Conservation (phyloP, 2,329 filamentous ascomycete genomes). For the Sarocladiaceae sp. region DNA sequence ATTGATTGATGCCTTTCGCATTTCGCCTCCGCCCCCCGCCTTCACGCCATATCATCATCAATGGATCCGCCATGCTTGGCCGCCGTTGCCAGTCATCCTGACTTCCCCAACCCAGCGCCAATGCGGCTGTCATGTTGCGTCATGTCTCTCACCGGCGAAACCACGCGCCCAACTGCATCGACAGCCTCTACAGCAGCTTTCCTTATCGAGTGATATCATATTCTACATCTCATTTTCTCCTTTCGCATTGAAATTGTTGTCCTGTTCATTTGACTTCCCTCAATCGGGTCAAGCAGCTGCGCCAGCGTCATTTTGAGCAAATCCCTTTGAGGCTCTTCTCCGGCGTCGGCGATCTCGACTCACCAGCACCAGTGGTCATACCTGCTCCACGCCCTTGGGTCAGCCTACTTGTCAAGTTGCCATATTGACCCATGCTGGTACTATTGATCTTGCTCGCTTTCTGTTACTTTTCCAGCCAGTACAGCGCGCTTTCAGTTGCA, state of each 20-base stretch:
- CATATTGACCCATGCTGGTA: too few species aligned
- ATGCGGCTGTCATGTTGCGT: constrained; percentile 2
- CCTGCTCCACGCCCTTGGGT: neutral
- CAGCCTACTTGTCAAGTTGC: neutral
- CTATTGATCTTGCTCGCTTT: too few species aligned
- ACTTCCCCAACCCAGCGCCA: neutral
- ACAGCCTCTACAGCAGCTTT: too few species aligned
- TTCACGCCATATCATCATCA: constrained; percentile 2
- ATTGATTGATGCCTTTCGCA: constrained; percentile 8
- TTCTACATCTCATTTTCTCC: too few species aligned
- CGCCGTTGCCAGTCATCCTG: constrained; percentile 1
- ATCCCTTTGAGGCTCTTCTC: neutral
- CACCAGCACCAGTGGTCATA: neutral
- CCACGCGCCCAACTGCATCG: neutral
- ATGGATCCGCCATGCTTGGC: constrained; percentile 4
- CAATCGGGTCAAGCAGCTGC: neutral
- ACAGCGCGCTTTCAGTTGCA: too few species aligned
- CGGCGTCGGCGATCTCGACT: neutral
- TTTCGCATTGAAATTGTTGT: too few species aligned
- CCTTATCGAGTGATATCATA: too few species aligned
- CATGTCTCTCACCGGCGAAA: neutral
- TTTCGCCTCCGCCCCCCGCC: constrained; percentile 11
- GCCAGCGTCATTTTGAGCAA: neutral
- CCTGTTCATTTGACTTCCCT: too few species aligned
- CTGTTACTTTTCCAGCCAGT: too few species aligned